Evolutionary conservation across 2,329 filamentous ascomycete genomes (phyloP).

Genomic region (Fusarium coicis): DNA sequence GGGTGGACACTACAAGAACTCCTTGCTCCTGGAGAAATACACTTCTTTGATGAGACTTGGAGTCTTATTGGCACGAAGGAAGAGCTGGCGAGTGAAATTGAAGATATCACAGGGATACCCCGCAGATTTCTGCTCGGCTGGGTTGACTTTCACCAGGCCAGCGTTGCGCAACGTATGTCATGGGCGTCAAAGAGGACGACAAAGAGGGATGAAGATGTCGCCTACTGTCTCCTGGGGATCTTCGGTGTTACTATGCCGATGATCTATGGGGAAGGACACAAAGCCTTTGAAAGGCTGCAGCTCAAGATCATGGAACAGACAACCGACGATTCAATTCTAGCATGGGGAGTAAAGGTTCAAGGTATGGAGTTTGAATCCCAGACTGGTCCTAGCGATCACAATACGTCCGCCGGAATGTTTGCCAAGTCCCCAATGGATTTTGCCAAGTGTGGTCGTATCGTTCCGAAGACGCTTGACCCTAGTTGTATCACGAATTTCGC

Average conservation of each 20-base stretch:
- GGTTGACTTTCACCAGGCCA: not conserved
- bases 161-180: constrained; percentile 9
- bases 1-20: constrained; percentile 14
- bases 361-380: not conserved
- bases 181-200: constrained; percentile 5
- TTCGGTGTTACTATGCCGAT: constrained; percentile 4
- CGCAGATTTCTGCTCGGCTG: not conserved
- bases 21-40: not conserved
- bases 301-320: constrained; percentile 7
- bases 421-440: constrained; percentile 1
- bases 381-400: rapidly evolving
- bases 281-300: not conserved
- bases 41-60: not conserved
- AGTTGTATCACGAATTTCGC: not conserved
- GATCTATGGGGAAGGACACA: not conserved
- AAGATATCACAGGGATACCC: not conserved
- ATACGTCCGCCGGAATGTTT: not conserved
- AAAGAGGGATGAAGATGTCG: constrained; percentile 5
- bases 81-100: not conserved
- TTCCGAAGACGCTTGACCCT: not conserved
- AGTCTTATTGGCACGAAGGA: not conserved
- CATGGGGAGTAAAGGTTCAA: not conserved
- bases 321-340: not conserved
- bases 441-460: not conserved
- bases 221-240: constrained; percentile 1